Evolutionary conservation across 129 eudicot species (phyloP), one percentile per base, ranked within the genome.

Genomic region (Chrysanthemum lavandulifolium): DNA sequence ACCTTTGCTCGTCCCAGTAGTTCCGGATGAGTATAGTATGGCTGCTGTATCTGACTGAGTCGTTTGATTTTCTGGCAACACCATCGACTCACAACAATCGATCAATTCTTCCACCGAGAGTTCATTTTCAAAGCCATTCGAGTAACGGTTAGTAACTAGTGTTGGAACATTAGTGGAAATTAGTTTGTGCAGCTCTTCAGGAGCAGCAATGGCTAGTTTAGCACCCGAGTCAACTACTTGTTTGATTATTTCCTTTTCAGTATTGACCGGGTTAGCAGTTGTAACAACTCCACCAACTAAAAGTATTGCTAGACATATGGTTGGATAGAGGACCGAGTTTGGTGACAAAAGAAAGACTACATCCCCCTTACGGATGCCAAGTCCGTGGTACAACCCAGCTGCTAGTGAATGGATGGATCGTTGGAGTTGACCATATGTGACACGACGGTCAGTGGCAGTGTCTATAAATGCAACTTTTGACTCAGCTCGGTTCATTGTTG

Each of bases 1-100:
- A 7, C 95, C 97, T 78, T 90, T 90, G 60, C 97, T 85, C 6
- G 82, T 78, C 60, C 97, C 97, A 0, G 91, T 90, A 43, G 97
- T 90, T 21, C 95, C 95, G 4, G 95, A 90, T 5, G 95, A 90
- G 75, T 90, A 90, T 14, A 90, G 50, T 7, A 90, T 65, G 14
- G 86, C 91, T 5, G 97, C 97, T 2, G 83, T 83, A 54, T 90
- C 97, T 2, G 89, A 85, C 31, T 87, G 91, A 50, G 56, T 76
- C 1, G 62, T 71, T 13, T 19, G 53, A 23, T 47, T 55, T 67
- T 74, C 65, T 2, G 89, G 86, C 58, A 87, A 72, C 51, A 80
- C 83, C 57, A 50, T 27, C 10, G 82, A 56, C 5, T 81, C 91
- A 62, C 85, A 76, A 4, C 76, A 69, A 29, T 83, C 79, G 12